phyloP scores from a whole-genome alignment of 768 basidiomycete genomes.

The Rhodotorula sphaerocarpa region DNA sequence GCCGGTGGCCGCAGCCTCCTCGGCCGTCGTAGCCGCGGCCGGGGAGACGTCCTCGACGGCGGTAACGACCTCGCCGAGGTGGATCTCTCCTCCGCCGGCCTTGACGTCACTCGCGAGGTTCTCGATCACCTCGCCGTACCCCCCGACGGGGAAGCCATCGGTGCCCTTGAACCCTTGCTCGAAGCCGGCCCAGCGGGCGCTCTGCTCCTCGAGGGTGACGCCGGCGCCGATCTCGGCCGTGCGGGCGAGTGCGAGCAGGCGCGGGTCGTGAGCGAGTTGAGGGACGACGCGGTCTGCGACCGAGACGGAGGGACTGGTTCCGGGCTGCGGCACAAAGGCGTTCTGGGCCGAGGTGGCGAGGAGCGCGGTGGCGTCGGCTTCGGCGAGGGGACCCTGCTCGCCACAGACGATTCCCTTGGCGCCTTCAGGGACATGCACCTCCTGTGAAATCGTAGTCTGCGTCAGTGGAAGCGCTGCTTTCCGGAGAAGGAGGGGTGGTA shows the following conservation, averaged over 20 bases:
- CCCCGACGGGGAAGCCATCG: conserved; percentile 27
- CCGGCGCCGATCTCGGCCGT: conserved; percentile 33
- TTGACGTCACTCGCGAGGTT: conserved; percentile 14
- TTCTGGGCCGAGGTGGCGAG: conserved; percentile 18
- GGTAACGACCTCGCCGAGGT: conserved; percentile 9
- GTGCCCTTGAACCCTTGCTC: conserved; percentile 16
- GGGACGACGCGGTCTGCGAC: conserved; percentile 24
- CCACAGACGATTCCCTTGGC: conserved; percentile 28
- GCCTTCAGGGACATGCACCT: conserved; percentile 14
- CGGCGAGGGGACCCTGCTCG: conserved; percentile 8
- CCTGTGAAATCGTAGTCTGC: background rate
- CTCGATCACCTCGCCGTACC: conserved; percentile 19
- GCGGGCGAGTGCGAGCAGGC: conserved; percentile 24
- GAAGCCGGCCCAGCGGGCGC: conserved; percentile 21
- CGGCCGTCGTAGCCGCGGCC: no score
- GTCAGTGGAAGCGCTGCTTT: no score
- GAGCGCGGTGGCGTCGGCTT: conserved; percentile 9
- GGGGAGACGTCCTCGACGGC: conserved; percentile 6
- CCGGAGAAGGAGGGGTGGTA: background rate
- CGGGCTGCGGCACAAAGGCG: background rate
- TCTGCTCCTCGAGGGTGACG: conserved; percentile 14
- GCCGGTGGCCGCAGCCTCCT: no score
- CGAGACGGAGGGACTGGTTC: background rate
- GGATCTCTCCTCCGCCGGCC: conserved; percentile 11
- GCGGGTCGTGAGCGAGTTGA: conserved; percentile 1